Base-by-base conservation (phyloP, 148 eudicot species). In the Heliosperma pusillum region DNA sequence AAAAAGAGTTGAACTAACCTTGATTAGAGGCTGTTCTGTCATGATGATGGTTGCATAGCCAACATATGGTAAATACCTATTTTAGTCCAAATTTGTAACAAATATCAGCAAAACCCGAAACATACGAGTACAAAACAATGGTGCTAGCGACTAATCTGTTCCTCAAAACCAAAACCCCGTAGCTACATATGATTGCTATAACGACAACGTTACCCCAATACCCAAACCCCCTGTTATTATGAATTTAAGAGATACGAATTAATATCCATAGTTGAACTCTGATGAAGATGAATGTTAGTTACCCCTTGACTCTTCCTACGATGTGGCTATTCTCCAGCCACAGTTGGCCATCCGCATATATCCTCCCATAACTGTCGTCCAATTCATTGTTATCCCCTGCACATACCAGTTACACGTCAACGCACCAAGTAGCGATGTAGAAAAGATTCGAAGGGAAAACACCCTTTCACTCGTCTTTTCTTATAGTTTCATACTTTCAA, bases 41-140 rank as follows among this genome's bases (percentile, higher is more conserved):
- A 90, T 75, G 47, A 88, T 73, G 45, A 90, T 90, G 36, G 94
- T 88, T 17, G 80, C 84, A 85, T 86, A 90, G 17, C 82, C 82
- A 59, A 75, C 55, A 44, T 65, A 78, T 11, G 84, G 84, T 15
- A 77, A 29, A 67, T 63, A 74, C 80, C 83, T 81, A 78, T 82
- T 44, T 33, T 65, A 45, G 36, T 56, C 16, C 0, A 36, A 63
- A 79, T 82, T 50, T 61, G 27, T 50, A n/a, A 22, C 10, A 45
- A 33, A 70, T 4, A 6, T 29, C 29, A 64, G 5, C 2, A 8
- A 7, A 36, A 36, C 42, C 9, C 42, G 42, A 36, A 36, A 6
- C 42, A 36, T 6, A 36, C 42, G 3, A 36, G 8, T 36, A 0
- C 42, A 36, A 36, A 36, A 33, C 40, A 33, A 33, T 33, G 42